Percentiles rank a stretch among this genome's conserved stretches.
Evolutionary conservation across 495 filamentous ascomycete genomes (phyloP).

Genomic region (Platismatia glauca): DNA sequence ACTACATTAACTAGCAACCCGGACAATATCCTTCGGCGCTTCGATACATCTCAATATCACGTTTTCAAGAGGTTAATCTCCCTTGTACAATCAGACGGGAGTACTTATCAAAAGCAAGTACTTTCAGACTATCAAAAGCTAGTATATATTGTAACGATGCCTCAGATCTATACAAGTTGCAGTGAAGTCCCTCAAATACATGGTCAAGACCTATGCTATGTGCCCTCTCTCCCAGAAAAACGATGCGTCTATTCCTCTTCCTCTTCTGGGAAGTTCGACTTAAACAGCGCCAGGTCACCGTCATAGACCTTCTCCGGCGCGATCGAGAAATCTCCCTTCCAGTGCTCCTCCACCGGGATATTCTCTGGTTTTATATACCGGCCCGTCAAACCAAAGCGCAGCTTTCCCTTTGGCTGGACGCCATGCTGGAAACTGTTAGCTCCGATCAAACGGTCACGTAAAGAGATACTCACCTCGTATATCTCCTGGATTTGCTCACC

Average conservation of each 20-base stretch:
- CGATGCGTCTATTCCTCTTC: neutral
- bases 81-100: neutral
- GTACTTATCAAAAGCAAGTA: no score
- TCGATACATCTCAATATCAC: no score
- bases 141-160: neutral
- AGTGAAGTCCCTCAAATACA: neutral
- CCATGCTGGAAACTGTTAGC: neutral
- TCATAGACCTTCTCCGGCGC: neutral
- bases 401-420: neutral
- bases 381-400: neutral
- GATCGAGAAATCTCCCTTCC: conserved; percentile 1
- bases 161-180: neutral
- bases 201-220: neutral
- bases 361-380: conserved; percentile 7
- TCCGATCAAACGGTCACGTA: neutral
- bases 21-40: no score
- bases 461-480: neutral
- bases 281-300: neutral
- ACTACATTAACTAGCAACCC: no score
- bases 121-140: neutral
- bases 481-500: neutral
- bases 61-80: no score
- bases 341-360: neutral
- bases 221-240: neutral
- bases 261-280: neutral